Evolutionary conservation across 2,329 filamentous ascomycete genomes (phyloP).

Genomic region (Didymella exigua): DNA sequence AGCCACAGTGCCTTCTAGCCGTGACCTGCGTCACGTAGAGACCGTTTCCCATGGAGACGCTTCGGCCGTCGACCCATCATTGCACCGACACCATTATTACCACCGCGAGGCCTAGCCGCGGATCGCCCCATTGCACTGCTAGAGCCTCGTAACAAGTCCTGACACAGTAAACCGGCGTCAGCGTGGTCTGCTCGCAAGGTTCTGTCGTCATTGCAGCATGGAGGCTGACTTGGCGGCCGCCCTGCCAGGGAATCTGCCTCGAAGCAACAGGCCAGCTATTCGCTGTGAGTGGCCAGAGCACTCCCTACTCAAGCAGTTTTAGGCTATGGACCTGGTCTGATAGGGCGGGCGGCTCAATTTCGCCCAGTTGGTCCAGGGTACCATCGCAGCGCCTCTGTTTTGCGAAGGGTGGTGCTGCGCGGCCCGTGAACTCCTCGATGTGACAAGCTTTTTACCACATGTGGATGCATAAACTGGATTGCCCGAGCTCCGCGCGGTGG

Average conservation of each 20-base stretch:
- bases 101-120: constrained; percentile 22
- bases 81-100: constrained; percentile 17
- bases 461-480: constrained; percentile 40
- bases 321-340: constrained; percentile 21
- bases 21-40: constrained; percentile 28
- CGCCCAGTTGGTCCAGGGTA: constrained; percentile 38
- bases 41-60: constrained; percentile 38
- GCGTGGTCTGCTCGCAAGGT: constrained; percentile 23
- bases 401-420: constrained; percentile 29
- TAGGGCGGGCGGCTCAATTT: constrained; percentile 39
- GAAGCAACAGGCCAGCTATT: constrained; percentile 22
- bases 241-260: constrained; percentile 38
- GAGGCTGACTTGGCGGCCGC: constrained; percentile 30
- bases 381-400: constrained; percentile 33
- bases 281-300: constrained; percentile 27
- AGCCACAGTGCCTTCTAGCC: constrained; percentile 17
- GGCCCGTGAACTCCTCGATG: constrained; percentile 41
- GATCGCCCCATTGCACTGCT: constrained; percentile 9
- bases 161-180: constrained; percentile 24
- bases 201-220: constrained; percentile 41
- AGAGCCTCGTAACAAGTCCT: constrained; percentile 14
- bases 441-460: constrained; percentile 34
- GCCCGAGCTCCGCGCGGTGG: constrained; percentile 28
- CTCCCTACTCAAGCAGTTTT: constrained; percentile 26
- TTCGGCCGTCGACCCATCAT: constrained; percentile 9